Conservation (phyloP, 208 protist species). For the Wallacemonas sp. region DNA sequence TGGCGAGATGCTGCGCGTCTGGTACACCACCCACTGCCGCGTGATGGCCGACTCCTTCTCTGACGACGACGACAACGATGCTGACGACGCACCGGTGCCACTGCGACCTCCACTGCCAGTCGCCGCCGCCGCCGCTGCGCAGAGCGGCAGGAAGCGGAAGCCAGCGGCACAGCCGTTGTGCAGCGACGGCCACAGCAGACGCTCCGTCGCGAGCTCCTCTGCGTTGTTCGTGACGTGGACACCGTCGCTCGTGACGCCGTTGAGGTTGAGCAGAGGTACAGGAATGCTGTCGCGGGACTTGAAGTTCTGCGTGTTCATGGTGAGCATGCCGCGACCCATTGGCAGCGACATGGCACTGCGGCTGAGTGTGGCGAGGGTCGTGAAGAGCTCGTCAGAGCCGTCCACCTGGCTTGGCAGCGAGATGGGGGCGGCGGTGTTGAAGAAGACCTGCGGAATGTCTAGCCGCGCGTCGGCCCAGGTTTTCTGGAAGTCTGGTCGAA, state of each 20-base stretch:
- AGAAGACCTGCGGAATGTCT: slow-evolving; percentile 66
- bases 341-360: slow-evolving; percentile 54
- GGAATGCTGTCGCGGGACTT: slow-evolving; percentile 75
- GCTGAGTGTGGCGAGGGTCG: slow-evolving; percentile 46
- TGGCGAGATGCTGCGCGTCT: slow-evolving; percentile 69
- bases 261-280: slow-evolving; percentile 68
- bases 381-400: slow-evolving; percentile 50
- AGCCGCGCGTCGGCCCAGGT: slow-evolving; percentile 73
- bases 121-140: not conserved
- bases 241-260: slow-evolving; percentile 69
- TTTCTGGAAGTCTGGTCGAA: slow-evolving; percentile 69
- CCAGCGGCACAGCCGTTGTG: slow-evolving; percentile 88
- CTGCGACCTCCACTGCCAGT: not conserved
- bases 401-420: slow-evolving; percentile 49
- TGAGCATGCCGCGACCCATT: slow-evolving; percentile 81
- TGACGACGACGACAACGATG: no score
- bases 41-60: slow-evolving; percentile 52
- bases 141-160: slow-evolving; percentile 74
- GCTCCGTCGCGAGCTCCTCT: slow-evolving; percentile 33
- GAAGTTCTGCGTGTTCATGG: slow-evolving; percentile 83
- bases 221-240: slow-evolving; percentile 60
- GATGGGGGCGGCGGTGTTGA: slow-evolving; percentile 77
- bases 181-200: slow-evolving; percentile 75
- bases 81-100: no score
- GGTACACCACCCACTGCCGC: slow-evolving; percentile 87